These are phyloP conservation scores for Euphrasia arctica DNA, from an alignment of 305 asterid species.

Conservation along the genomic window DNA sequence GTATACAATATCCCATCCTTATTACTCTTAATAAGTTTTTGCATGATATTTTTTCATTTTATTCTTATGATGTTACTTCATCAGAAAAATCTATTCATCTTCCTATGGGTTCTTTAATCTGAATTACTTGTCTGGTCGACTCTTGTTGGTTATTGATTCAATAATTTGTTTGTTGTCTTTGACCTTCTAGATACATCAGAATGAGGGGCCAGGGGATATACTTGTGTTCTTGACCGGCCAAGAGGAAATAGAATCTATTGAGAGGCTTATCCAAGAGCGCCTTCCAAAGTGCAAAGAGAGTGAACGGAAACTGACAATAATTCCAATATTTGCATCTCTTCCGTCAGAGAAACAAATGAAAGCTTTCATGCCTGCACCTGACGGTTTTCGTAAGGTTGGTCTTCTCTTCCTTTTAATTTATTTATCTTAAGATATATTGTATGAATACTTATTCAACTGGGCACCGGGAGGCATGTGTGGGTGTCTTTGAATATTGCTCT, in stretches of 20 bases:
- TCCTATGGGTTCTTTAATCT: neutral
- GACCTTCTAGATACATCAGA: constrained; percentile 75
- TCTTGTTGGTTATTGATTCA: neutral
- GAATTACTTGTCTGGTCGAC: neutral
- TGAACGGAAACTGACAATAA: constrained; percentile 58
- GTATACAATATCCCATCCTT: neutral
- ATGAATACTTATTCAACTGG: constrained; percentile 1
- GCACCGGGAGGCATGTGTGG: neutral
- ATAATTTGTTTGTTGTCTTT: constrained; percentile 13
- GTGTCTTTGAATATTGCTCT: constrained; percentile 9
- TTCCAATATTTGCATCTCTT: constrained; percentile 89
- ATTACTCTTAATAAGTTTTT: neutral
- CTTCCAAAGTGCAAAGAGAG: constrained; percentile 68
- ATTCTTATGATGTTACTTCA: neutral
- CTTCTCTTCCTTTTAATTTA: constrained; percentile 21
- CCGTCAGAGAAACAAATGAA: constrained; percentile 98
- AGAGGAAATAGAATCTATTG: constrained; percentile 96
- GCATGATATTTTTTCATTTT: neutral
- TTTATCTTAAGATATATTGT: neutral
- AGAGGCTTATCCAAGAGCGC: constrained; percentile 80
- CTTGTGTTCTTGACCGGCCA: constrained; percentile 98
- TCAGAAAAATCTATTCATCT: neutral
- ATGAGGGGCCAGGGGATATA: constrained; percentile 88
- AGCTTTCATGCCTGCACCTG: constrained; percentile 73
- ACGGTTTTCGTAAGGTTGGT: constrained; percentile 88